Evolutionary conservation across 192 early-diverging fungal genomes (phyloP), one percentile per base, ranked within the genome.

Genomic region (Chytriomyces sp.): DNA sequence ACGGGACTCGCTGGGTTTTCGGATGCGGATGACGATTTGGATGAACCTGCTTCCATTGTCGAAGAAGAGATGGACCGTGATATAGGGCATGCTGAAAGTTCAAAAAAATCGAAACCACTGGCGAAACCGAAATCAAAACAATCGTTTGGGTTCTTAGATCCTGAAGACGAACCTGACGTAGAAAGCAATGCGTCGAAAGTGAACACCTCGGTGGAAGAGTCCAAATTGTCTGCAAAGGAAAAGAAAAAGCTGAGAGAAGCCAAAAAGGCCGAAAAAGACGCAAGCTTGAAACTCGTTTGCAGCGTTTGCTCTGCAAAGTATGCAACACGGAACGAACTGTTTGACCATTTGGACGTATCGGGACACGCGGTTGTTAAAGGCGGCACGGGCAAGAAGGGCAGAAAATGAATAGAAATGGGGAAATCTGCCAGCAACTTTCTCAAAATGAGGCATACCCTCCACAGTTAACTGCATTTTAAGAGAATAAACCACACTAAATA

Each of bases 301-400:
- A 93, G 94, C 75, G 91, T 95, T 0, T 98, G 97, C 81, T 61
- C 61, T 20, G 81, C 84, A 26, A 79, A 67, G n/a, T 98, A 96
- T 82, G 67, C 84, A 9, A 87, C 92, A 24, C 90, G 94, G 62
- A 97, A 93, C 78, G 90, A 92, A 78, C 83, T 98, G 1, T 98
- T 98, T 83, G 82, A 88, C 1, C 97, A 98, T 77, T 93, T 98
- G 46, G 91, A 93, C 57, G 85, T 86, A 24, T 93, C 92, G 13
- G 94, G 95, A 13, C 97, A 98, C 82, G 95, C 97, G 5, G 26
- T 77, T 24, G 72, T 49, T n/a, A 69, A 46, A 46, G 57, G 46
- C 44, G 59, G 26, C 10, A 77, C 35, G 35, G 35, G 6, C 16
- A 75, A 77, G 45, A 75, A 43, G 67, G 76, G 45, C 28, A 69